Conservation (phyloP, 306 rosid species). For the Inga oerstediana region DNA sequence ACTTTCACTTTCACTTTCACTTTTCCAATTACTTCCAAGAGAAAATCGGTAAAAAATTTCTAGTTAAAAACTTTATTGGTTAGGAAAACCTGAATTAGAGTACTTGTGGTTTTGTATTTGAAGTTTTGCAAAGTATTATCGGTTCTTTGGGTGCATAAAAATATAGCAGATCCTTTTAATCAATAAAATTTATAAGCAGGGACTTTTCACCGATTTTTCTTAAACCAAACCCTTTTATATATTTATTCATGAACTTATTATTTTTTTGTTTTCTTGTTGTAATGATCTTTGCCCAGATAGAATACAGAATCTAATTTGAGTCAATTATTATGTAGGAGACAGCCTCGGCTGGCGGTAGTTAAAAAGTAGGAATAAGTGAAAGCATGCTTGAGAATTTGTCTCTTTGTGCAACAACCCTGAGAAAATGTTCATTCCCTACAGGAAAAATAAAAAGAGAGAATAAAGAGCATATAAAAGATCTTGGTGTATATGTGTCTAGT, state of each 20-base stretch:
- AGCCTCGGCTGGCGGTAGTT: not conserved
- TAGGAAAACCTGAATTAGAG: too few relatives aligned
- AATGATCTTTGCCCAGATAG: not conserved
- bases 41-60: not conserved
- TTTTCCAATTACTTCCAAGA: not conserved
- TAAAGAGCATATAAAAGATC: not conserved
- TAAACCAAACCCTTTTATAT: too few relatives aligned
- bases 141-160: too few relatives aligned
- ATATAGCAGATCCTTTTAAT: too few relatives aligned
- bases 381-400: constrained; percentile 9
- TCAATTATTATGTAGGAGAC: not conserved
- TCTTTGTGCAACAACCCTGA: not conserved
- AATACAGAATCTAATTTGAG: not conserved
- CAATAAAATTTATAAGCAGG: too few relatives aligned
- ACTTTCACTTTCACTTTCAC: not conserved
- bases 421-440: not conserved
- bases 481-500: not conserved
- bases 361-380: not conserved
- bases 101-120: too few relatives aligned
- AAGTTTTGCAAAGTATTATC: too few relatives aligned
- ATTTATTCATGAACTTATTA: not conserved
- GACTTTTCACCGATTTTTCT: too few relatives aligned
- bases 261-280: not conserved
- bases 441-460: not conserved
- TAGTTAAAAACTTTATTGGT: too few relatives aligned